Percentiles rank a stretch among this genome's conserved stretches.
Evolutionary conservation across 192 early-diverging fungal species (phyloP).

Genomic region (Coemansia sp.): DNA sequence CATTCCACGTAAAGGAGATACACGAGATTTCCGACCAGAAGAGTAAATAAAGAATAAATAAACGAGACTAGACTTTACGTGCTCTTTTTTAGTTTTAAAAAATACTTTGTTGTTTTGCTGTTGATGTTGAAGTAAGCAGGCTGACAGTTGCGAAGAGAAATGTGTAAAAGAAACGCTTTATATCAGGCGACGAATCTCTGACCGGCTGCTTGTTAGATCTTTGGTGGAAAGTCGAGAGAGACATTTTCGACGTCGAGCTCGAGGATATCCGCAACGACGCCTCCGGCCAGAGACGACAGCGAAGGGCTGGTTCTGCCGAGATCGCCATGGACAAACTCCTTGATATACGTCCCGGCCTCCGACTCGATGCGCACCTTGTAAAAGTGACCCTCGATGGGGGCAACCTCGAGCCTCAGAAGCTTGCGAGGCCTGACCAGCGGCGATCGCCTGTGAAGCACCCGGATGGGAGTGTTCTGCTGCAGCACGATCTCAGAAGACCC

Average conservation of each 20-base stretch:
- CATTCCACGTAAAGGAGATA: conserved; percentile 65
- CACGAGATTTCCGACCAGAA: conserved; percentile 57
- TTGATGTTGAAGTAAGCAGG: too few species aligned
- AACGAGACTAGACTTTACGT: neutral
- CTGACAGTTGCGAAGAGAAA: too few species aligned
- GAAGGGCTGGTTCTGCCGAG: conserved; percentile 78
- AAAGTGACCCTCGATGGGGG: conserved; percentile 54
- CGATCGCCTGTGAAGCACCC: conserved; percentile 69
- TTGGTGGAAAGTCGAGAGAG: conserved; percentile 80
- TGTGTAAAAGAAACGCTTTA: too few species aligned
- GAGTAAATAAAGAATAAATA: conserved; percentile 7
- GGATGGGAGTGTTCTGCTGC: conserved; percentile 67
- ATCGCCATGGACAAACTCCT: conserved; percentile 97
- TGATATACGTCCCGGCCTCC: conserved; percentile 83
- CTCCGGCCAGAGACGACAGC: conserved; percentile 58
- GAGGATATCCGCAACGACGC: conserved; percentile 64
- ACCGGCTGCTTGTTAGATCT: neutral
- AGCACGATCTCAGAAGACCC: conserved; percentile 53
- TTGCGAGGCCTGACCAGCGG: conserved; percentile 58
- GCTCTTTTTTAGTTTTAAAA: neutral
- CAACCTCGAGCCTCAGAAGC: conserved; percentile 55
- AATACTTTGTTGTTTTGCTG: too few species aligned
- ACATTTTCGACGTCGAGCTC: conserved; percentile 85
- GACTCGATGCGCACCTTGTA: conserved; percentile 69
- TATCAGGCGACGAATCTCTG: too few species aligned